phyloP scores from a whole-genome alignment of 768 basidiomycete genomes.

The Boletus sp. region DNA sequence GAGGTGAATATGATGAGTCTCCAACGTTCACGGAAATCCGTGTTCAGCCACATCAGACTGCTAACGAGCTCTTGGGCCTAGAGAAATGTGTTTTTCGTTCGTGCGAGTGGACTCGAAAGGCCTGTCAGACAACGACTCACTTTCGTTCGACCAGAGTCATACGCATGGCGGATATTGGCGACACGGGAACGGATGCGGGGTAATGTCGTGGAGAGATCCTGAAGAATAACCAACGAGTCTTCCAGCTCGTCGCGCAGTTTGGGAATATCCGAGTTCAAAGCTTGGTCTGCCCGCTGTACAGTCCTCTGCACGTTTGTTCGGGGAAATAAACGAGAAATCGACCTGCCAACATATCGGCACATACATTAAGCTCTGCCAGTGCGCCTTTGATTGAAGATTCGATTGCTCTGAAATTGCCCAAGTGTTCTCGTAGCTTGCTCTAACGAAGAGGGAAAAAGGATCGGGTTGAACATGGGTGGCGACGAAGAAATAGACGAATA shows the following conservation, averaged over 20 bases:
- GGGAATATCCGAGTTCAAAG: slow-evolving; percentile 57
- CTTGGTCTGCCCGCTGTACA: slow-evolving; percentile 54
- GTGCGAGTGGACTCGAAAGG: background rate
- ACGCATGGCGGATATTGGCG: slow-evolving; percentile 57
- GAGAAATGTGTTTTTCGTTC: background rate
- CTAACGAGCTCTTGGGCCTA: slow-evolving; percentile 65
- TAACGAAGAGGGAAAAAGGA: slow-evolving; percentile 24
- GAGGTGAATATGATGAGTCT: slow-evolving; percentile 71
- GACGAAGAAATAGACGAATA: background rate
- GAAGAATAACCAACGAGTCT: slow-evolving; percentile 54
- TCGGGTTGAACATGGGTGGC: background rate
- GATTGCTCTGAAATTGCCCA: slow-evolving; percentile 73
- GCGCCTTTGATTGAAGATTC: slow-evolving; percentile 68
- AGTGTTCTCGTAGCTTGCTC: slow-evolving; percentile 63
- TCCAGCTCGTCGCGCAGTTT: slow-evolving; percentile 59
- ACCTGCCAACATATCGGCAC: background rate
- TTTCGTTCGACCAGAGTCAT: slow-evolving; percentile 69
- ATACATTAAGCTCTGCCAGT: slow-evolving; percentile 56
- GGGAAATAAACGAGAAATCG: background rate
- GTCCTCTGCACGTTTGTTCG: slow-evolving; percentile 44
- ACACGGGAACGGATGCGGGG: slow-evolving; percentile 63
- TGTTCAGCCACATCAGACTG: slow-evolving; percentile 73
- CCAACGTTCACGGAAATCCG: slow-evolving; percentile 74
- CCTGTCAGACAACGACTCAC: slow-evolving; percentile 31
- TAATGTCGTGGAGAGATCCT: slow-evolving; percentile 53